Conservation (phyloP, 371 early-diverging fungal species). For the Gilbertella persicaria region DNA sequence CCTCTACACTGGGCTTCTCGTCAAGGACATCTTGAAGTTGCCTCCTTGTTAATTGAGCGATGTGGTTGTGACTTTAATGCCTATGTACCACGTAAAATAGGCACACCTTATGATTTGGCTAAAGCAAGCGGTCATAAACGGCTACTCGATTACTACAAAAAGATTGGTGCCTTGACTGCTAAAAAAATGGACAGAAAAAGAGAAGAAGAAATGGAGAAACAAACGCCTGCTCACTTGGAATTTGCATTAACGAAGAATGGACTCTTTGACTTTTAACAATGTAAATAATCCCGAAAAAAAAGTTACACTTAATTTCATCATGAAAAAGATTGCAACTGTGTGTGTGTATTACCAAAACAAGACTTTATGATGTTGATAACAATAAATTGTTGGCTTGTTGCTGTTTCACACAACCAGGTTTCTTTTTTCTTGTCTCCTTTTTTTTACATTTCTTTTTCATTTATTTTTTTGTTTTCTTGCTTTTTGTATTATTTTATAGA, state of each 20-base stretch:
- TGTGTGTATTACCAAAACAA: constrained; percentile 1
- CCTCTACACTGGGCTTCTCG: constrained; percentile 49
- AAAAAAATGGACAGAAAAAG: constrained; percentile 49
- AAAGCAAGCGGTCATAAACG: constrained; percentile 41
- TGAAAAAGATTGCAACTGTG: too few relatives aligned
- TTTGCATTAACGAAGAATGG: constrained; percentile 42
- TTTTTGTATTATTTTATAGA: background rate
- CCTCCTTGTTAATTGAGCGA: constrained; percentile 39
- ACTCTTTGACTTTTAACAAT: constrained; percentile 28
- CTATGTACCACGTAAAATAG: constrained; percentile 40
- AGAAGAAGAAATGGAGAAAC: constrained; percentile 37
- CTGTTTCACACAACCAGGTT: constrained; percentile 9
- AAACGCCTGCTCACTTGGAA: constrained; percentile 37
- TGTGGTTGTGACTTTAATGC: constrained; percentile 44
- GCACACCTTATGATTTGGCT: constrained; percentile 47
- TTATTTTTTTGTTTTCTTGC: constrained; percentile 1
- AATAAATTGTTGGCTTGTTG: background rate
- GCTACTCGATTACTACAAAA: constrained; percentile 47
- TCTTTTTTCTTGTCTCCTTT: background rate
- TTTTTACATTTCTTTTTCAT: constrained; percentile 2
- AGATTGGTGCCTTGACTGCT: constrained; percentile 38
- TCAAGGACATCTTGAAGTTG: constrained; percentile 43
- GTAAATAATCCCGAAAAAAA: background rate
- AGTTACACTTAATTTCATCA: background rate
- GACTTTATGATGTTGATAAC: background rate